Conservation (phyloP, 768 basidiomycete species). For the Pleurotus eryngii region DNA sequence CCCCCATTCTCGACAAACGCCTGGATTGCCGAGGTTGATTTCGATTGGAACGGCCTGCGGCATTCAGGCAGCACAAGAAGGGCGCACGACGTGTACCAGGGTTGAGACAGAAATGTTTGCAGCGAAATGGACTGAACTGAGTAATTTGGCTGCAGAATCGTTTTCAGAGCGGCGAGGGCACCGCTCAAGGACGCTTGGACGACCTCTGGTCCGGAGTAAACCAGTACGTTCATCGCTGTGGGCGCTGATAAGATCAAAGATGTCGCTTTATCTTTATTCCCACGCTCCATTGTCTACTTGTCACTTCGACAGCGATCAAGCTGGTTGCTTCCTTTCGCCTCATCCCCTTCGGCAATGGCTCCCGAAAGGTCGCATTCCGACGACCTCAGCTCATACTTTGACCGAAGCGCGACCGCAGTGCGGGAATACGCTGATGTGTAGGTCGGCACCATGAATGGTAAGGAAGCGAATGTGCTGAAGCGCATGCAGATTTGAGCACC, state of each 20-base stretch:
- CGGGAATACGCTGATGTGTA: constrained; percentile 33
- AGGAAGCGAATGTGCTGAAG: neutral
- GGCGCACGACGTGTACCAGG: constrained; percentile 76
- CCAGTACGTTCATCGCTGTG: constrained; percentile 67
- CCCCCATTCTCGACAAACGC: constrained; percentile 70
- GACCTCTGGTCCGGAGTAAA: constrained; percentile 65
- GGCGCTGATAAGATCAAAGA: constrained; percentile 4
- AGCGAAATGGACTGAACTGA: constrained; percentile 69
- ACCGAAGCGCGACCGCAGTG: constrained; percentile 32
- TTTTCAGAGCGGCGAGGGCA: constrained; percentile 44
- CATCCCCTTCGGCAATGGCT: too few relatives aligned
- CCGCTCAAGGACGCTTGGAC: constrained; percentile 41
- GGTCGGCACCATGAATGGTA: neutral
- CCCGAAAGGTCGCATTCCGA: constrained; percentile 8
- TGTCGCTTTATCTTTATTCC: neutral
- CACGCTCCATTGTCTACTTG: too few relatives aligned
- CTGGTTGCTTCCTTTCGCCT: too few relatives aligned
- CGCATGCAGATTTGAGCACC: constrained; percentile 36
- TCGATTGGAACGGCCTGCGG: constrained; percentile 36
- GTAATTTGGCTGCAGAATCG: constrained; percentile 69
- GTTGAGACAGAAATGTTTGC: constrained; percentile 56
- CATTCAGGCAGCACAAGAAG: constrained; percentile 77
- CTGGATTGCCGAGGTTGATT: constrained; percentile 44
- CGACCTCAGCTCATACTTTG: constrained; percentile 31
- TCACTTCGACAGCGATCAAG: too few relatives aligned